Conservation (phyloP, 495 filamentous ascomycete species). For the Penicillium parvum region DNA sequence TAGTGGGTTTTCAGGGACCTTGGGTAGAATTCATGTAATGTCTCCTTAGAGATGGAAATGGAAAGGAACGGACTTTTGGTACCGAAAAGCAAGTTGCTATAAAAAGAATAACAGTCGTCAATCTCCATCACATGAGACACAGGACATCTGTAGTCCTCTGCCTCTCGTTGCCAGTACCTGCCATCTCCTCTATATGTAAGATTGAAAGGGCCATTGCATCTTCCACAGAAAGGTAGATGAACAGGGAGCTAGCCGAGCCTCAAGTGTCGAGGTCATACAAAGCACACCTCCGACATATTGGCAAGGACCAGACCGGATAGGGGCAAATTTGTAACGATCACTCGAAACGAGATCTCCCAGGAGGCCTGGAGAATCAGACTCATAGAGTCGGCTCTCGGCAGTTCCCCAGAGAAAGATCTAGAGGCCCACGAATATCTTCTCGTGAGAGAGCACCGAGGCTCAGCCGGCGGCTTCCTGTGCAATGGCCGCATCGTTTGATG, state of each 20-base stretch:
- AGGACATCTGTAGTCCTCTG: constrained; percentile 11
- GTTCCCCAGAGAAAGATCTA: constrained; percentile 21
- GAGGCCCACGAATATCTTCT: constrained; percentile 30
- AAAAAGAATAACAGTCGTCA: constrained; percentile 33
- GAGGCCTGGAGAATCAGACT: constrained; percentile 20
- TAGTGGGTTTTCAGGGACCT: no score
- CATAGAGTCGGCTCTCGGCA: constrained; percentile 20
- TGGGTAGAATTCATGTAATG: neutral
- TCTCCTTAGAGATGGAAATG: neutral
- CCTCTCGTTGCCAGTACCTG: constrained; percentile 14
- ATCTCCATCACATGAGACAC: constrained; percentile 26
- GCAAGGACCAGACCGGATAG: constrained; percentile 3
- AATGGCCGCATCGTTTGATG: constrained; percentile 16
- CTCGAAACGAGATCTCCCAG: constrained; percentile 25
- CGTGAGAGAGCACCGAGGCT: constrained; percentile 19
- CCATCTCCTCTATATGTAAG: neutral
- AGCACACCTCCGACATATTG: constrained; percentile 6
- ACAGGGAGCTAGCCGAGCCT: constrained; percentile 8
- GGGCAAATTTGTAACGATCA: constrained; percentile 19
- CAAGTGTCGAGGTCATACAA: constrained; percentile 16
- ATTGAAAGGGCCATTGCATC: neutral
- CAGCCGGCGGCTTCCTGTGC: constrained; percentile 32
- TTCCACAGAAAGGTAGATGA: constrained; percentile 4
- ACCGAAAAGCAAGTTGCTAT: no score
- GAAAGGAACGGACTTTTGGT: constrained; percentile 32